phyloP scores from a whole-genome alignment of 1,284 basidiomycete species.

The Entoloma clypeatum region DNA sequence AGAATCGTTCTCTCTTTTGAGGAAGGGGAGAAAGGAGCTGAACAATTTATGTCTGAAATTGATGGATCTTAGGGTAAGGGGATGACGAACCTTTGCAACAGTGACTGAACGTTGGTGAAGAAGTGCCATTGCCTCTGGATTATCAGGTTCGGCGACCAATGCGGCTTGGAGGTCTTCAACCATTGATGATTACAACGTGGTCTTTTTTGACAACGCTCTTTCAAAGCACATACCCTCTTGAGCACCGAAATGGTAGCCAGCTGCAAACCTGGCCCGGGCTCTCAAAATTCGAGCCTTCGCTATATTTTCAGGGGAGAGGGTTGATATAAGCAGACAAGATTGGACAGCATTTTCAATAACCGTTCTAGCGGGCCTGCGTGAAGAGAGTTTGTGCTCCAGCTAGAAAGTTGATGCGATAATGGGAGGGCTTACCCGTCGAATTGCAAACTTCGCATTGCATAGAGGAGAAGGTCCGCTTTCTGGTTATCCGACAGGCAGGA shows the following conservation, averaged over 20 bases:
- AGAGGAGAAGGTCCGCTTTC: constrained; percentile 63
- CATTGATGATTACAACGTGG: constrained; percentile 14
- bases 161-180: constrained; percentile 60
- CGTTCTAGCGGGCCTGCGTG: constrained; percentile 47
- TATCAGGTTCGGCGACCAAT: constrained; percentile 59
- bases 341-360: constrained; percentile 72
- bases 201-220: background rate
- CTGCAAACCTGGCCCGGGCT: constrained; percentile 56
- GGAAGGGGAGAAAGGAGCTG: constrained; percentile 32
- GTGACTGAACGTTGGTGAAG: constrained; percentile 48
- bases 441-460: constrained; percentile 53
- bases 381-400: constrained; percentile 14
- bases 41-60: constrained; percentile 11
- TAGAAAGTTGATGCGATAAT: constrained; percentile 12
- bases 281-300: constrained; percentile 61
- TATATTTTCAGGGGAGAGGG: constrained; percentile 47
- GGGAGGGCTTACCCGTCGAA: constrained; percentile 37
- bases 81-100: constrained; percentile 38
- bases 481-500: constrained; percentile 54
- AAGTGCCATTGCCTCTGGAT: constrained; percentile 60
- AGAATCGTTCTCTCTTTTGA: constrained; percentile 44
- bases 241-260: constrained; percentile 56
- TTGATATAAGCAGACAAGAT: constrained; percentile 58
- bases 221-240: constrained; percentile 50
- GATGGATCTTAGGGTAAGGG: background rate